Percentiles rank a stretch among this genome's conserved stretches.
Conservation (phyloP, 805 yeast genomes). For the Pichia sporocuriosa region DNA sequence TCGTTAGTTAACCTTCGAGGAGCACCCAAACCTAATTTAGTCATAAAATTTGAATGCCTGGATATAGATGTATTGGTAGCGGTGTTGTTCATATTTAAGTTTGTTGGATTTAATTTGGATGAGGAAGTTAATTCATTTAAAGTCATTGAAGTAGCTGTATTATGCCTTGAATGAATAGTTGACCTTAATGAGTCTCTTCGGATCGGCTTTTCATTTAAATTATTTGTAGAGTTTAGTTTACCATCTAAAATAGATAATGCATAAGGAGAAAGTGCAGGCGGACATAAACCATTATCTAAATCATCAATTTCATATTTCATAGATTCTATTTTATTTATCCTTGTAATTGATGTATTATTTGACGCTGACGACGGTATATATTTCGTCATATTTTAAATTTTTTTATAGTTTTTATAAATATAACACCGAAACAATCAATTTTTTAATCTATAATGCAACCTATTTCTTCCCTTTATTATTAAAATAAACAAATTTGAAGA, state of each 20-base stretch:
- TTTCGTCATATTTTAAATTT: conserved; percentile 3
- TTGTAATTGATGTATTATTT: conserved; percentile 4
- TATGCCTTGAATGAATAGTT: conserved; percentile 1
- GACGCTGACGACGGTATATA: conserved; percentile 9
- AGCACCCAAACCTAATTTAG: conserved; percentile 41
- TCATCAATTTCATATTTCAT: conserved; percentile 14
- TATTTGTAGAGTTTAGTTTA: not conserved
- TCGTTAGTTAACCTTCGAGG: conserved; percentile 38
- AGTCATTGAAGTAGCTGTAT: conserved; percentile 7
- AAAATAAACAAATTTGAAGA: no score
- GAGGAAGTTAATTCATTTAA: conserved; percentile 8
- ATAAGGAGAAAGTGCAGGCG: conserved; percentile 49
- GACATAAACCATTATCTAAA: conserved; percentile 37
- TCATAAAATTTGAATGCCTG: conserved; percentile 18
- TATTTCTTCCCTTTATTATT: no score
- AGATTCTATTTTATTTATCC: not conserved
- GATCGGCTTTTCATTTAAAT: not conserved
- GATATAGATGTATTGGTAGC: not conserved
- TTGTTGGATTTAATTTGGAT: conserved; percentile 5
- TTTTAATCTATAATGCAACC: no score
- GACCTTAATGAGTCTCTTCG: not conserved
- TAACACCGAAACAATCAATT: no score
- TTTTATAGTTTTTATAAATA: no score
- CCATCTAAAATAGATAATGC: conserved; percentile 42
- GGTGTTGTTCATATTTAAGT: conserved; percentile 2